Evolutionary conservation across 768 basidiomycete species (phyloP), one percentile per base, ranked within the genome.

Genomic region (Lenzites betulinus): DNA sequence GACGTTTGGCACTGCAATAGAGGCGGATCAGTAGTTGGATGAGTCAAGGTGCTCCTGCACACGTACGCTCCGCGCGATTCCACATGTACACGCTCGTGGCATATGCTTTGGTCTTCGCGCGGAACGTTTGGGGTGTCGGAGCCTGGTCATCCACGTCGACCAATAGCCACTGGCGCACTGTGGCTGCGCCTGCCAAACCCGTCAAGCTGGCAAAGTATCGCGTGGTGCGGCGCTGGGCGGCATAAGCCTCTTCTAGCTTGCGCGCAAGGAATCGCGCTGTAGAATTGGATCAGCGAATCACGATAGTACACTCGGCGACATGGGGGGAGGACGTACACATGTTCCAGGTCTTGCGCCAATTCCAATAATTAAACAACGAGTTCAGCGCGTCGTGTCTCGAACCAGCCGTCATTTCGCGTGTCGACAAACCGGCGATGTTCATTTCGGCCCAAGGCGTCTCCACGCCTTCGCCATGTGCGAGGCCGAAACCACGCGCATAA

Each of bases 271-370:
- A 42, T 5, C 5, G 6, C 11, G 15, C 41, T 42, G 41, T 20
- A 6, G 5, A 18, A 42, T 42, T 18, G n/a, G 11, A 18, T 42
- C 41, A 42, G 41, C 41, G 7, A 7, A 7, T 7, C 35, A 36
- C 7, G 13, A 36, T 13, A 13, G 35, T 36, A 36, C 7, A 36
- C n/a, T n/a, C n/a, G 35, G 13, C 35, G 35, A 36, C 35, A 13
- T 36, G 35, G 7, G n/a, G 60, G 54, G 35, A 69, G 43, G 1
- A 59, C 67, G 43, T 59, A 69, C 2, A 55, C 25, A 11, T 64
- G 62, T 42, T 68, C 68, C 5, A 54, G 38, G 7, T 49, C 38
- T 59, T 55, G 47, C 69, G 68, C 9, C 53, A 65, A n/a, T 43
- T n/a, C n/a, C n/a, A n/a, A 20, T 3, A 65, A n/a, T n/a, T n/a